phyloP scores from a whole-genome alignment of 768 basidiomycete species.

The Tulasnella sp. region DNA sequence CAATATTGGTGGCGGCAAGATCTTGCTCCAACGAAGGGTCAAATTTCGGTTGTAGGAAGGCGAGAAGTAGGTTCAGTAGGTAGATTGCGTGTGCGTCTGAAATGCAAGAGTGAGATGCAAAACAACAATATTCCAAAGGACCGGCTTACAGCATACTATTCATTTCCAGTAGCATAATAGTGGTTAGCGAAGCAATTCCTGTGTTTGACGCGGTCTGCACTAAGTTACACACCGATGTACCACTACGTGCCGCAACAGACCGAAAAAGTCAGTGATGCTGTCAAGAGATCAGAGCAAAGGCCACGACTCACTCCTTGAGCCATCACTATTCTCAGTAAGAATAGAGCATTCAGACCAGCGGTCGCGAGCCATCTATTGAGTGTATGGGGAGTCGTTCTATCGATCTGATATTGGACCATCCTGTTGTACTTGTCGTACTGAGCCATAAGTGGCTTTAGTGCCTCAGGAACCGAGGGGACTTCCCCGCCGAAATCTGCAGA shows the following conservation, averaged over 20 bases:
- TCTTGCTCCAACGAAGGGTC: slow-evolving; percentile 94
- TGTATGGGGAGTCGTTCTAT: slow-evolving; percentile 83
- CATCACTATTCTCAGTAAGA: slow-evolving; percentile 75
- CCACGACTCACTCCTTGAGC: slow-evolving; percentile 69
- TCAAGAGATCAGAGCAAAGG: neutral
- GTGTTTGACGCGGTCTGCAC: neutral
- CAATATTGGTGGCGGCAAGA: slow-evolving; percentile 85
- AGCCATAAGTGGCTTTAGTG: slow-evolving; percentile 14
- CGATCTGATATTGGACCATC: slow-evolving; percentile 79
- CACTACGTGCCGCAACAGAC: slow-evolving; percentile 40
- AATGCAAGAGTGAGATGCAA: slow-evolving; percentile 4
- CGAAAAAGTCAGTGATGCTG: slow-evolving; percentile 14
- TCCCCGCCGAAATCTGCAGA: neutral
- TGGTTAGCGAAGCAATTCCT: neutral
- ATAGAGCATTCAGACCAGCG: slow-evolving; percentile 54
- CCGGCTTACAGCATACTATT: slow-evolving; percentile 56
- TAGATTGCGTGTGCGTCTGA: slow-evolving; percentile 89
- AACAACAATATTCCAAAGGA: neutral
- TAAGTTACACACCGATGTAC: slow-evolving; percentile 68
- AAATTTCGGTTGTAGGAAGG: slow-evolving; percentile 96
- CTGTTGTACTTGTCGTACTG: slow-evolving; percentile 26
- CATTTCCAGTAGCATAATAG: neutral
- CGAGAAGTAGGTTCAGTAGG: slow-evolving; percentile 88
- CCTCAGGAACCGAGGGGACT: neutral
- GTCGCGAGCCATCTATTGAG: slow-evolving; percentile 84